Evolutionary conservation across 2,329 filamentous ascomycete species (phyloP), one percentile per base, ranked within the genome.

Genomic region (Penicillium aurantiogriseum): DNA sequence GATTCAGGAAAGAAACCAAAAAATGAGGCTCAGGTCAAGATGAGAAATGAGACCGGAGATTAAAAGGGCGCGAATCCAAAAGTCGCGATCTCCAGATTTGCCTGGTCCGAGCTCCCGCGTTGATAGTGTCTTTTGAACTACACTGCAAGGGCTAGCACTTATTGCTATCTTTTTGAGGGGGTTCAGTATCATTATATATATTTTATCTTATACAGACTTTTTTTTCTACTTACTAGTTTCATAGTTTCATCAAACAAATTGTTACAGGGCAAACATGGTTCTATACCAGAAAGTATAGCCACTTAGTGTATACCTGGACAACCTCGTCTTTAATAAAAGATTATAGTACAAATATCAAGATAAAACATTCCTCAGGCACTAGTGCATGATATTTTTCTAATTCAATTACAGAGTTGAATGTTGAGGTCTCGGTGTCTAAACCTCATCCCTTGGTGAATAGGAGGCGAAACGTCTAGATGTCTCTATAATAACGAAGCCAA

Each of bases 51-150:
- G 36, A 56, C 25, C 52, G 49, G 55, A 62, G 48, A 52, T 51
- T 54, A 36, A 58, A 60, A 64, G 61, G 60, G 67, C 65, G 60
- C 61, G 62, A 63, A 63, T 63, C 54, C 62, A 60, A 68, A 70
- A 73, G 71, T 74, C 72, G 72, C 72, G 72, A 74, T 73, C 71
- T 71, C 67, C 70, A 67, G 64, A 63, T 66, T 66, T 46, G 60
- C 54, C 33, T 70, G 72, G 71, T 67, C 72, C 71, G 71, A 74
- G 72, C 73, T 74, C 67, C 63, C 55, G 54, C 52, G 57, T 47
- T 51, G 46, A 47, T 42, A 52, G 53, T 21, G 53, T 29, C 44
- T 39, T 53, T 56, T 42, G 27, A 49, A 21, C 27, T 56, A 48
- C 36, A 42, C 23, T 21, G 23, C 23, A 47, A 47, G 23, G 13